A percentile compares a stretch with the other conserved stretches of the same genome.
Evolutionary conservation across 306 rosid genomes (phyloP).

Genomic region (Cucurbita maxima): DNA sequence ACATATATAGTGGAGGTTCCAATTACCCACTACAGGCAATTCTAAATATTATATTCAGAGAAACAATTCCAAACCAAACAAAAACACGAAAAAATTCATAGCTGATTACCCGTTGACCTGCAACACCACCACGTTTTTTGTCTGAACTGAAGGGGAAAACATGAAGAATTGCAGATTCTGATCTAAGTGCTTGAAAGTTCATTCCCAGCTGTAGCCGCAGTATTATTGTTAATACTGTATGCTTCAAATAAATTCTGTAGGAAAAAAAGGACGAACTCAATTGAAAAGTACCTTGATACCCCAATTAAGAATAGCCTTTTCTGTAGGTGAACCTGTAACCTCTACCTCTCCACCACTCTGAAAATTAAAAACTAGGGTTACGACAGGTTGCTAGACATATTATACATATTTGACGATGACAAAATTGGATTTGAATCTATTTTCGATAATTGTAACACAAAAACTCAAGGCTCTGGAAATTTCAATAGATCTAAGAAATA

Average conservation of each 20-base stretch:
- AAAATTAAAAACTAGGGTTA: neutral
- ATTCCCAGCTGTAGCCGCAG: constrained; percentile 56
- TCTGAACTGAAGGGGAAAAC: constrained; percentile 84
- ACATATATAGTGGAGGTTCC: neutral
- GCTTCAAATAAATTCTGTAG: neutral
- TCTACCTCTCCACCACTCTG: constrained; percentile 43
- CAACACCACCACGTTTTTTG: constrained; percentile 79
- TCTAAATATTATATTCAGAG: neutral
- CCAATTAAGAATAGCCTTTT: constrained; percentile 70
- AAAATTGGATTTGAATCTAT: neutral
- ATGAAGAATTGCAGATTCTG: constrained; percentile 45
- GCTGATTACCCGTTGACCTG: constrained; percentile 36
- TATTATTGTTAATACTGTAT: neutral
- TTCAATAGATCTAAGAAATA: neutral
- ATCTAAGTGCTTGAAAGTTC: constrained; percentile 44
- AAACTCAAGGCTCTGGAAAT: neutral
- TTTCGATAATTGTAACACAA: neutral
- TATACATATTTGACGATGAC: neutral
- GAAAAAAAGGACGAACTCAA: neutral
- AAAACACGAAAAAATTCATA: neutral
- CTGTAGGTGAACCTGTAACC: constrained; percentile 90
- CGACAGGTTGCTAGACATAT: neutral
- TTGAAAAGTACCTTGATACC: constrained; percentile 40
- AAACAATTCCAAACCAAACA: neutral
- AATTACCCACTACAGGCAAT: neutral